These are phyloP conservation scores for Monosporascus sp. DNA, from an alignment of 2,329 filamentous ascomycete genomes.

Conservation along the genomic window DNA sequence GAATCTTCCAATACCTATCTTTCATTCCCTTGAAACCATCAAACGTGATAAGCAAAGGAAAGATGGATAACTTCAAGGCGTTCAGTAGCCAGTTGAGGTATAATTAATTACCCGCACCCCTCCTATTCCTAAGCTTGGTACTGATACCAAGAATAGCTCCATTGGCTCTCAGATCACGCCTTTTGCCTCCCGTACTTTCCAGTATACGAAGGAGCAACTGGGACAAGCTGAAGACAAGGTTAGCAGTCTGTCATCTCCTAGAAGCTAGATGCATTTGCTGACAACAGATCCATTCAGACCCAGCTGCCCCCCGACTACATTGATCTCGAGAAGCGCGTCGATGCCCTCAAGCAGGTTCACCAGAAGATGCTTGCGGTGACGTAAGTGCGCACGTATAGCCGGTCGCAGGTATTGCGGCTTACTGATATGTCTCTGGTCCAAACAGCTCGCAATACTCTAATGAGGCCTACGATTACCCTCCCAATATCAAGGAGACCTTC, in stretches of 20 bases:
- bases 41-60: constrained; percentile 7
- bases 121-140: constrained; percentile 8
- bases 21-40: neutral
- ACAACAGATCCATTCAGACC: constrained; percentile 51
- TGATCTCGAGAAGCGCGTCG: constrained; percentile 96
- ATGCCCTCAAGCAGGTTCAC: constrained; percentile 94
- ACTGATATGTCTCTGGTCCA: constrained; percentile 14
- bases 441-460: constrained; percentile 84
- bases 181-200: constrained; percentile 88
- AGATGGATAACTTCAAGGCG: constrained; percentile 54
- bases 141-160: constrained; percentile 32
- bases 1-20: neutral
- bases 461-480: constrained; percentile 86
- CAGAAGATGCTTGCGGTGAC: constrained; percentile 96
- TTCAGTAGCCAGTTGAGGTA: constrained; percentile 53
- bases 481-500: constrained; percentile 97
- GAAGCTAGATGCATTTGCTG: constrained; percentile 2
- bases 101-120: constrained; percentile 19
- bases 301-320: constrained; percentile 96
- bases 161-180: constrained; percentile 81
- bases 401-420: constrained; percentile 4
- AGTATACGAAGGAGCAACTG: constrained; percentile 97
- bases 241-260: constrained; percentile 7
- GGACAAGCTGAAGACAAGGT: constrained; percentile 94
- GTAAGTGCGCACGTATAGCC: constrained; percentile 47